Base-by-base conservation (phyloP, 768 basidiomycete genomes). In the Termitomyces sp. region DNA sequence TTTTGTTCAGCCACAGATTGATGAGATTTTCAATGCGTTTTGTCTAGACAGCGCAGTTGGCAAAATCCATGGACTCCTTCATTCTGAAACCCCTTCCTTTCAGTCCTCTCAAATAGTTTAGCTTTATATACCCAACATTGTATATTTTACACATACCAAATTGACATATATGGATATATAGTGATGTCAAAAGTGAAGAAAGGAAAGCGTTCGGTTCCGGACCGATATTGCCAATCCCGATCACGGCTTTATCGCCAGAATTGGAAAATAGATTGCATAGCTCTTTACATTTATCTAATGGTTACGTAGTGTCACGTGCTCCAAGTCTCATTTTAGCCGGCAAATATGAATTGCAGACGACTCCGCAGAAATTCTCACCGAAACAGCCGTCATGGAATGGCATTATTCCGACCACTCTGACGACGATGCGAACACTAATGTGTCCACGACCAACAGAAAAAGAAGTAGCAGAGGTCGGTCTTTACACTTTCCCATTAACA, bases 61-160 rank as follows among this genome's bases (percentile, higher is more conserved):
- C 94, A 6, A 87, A 83, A 67, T 76, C 76, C 16, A 98, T 98
- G 96, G 89, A 94, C 71, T 85, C 89, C 8, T 84, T 87, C 63
- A 89, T 99, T 67, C 75, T 98, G 62, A 73, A 79, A 50, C 89
- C 94, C 24, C 78, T 95, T 46, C 76, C 87, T 27, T 95, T 87
- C 76, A 93, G 90, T 70, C 93, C 94, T 58, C 79, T 96, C 59
- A 91, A 93, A 77, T 93, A 76, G 54, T 57, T 22, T 53, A 59
- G 32, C 36, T 56, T 53, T 42, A 8, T 49, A 58, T 58, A 56
- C 48, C 43, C 59, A 24, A n/a, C 33, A 51, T 34, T 56, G 59
- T 56, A 45, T 51, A 44, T 50, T 46, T n/a, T 22, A 37, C 30
- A n/a, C n/a, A n/a, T n/a, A n/a, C n/a, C n/a, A n/a, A n/a, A n/a